Base-by-base conservation (phyloP, 202 grass and related monocot species). In the Zoysia matrella region DNA sequence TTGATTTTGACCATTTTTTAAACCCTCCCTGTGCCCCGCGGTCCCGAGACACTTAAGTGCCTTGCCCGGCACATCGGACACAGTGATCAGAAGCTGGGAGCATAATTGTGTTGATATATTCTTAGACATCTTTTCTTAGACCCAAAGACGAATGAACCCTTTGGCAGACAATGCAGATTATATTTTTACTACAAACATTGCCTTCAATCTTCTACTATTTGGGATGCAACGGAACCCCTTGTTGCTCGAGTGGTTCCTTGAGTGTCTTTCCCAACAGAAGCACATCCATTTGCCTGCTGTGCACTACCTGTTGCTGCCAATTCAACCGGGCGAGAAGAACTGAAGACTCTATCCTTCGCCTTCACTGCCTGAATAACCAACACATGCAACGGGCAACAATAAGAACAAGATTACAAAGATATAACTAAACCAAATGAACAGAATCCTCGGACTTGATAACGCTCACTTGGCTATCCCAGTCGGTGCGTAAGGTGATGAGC, bases 391-490 rank as follows among this genome's bases (percentile, higher is more conserved):
- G 53, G 15, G 15, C 5, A 56, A 56, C 53, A n/a, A 2, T 56
- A 14, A 56, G 53, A 56, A 56, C 3, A 56, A 56, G 53, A 36
- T 36, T 36, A 56, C 4, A 57, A 2, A 16, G 5, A 0, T 3
- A 15, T 15, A 1, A 5, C 14, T 54, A 36, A 36, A 56, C 15
- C 53, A 56, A 15, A 53, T 13, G 11, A 2, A 53, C 4, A 5
- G 53, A 14, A n/a, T 12, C 12, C 14, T 5, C 53, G 15, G 14
- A 13, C 12, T 49, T 36, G 30, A 36, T 45, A 36, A 44, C 4
- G 14, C 50, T 86, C 78, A 94, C 89, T 70, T 91, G 61, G 60
- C 89, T 94, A 4, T 87, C 74, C 92, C 92, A 91, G 71, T 91
- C 80, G 6, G 89, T 91, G 48, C 15, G 44, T 16, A 82, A 60